These are phyloP conservation scores for Xylaria sp. DNA, from an alignment of 2,329 filamentous ascomycete genomes.

Conservation along the genomic window DNA sequence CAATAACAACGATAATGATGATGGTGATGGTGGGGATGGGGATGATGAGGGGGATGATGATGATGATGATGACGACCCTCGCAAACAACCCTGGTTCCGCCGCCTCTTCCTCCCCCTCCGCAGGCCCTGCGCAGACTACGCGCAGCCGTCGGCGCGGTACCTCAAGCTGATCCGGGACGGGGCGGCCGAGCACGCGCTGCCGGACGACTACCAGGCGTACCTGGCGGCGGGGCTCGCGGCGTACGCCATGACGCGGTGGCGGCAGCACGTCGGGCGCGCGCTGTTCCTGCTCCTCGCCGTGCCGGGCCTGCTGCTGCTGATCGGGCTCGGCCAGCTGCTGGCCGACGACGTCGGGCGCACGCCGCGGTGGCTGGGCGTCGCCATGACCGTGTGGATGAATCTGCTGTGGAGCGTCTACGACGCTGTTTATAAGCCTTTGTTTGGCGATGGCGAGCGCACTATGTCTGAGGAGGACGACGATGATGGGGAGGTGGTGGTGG, in stretches of 20 bases:
- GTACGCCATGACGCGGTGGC: conserved; percentile 73
- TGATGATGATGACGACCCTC: conserved; percentile 35
- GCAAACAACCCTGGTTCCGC: conserved; percentile 56
- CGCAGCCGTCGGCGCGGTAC: conserved; percentile 86
- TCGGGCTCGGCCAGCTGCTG: conserved; percentile 58
- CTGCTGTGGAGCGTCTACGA: conserved; percentile 74
- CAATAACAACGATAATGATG: background rate
- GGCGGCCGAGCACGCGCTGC: conserved; percentile 81
- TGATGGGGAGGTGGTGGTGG: too few relatives aligned
- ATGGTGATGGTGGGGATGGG: conserved; percentile 33
- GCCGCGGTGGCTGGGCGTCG: conserved; percentile 72
- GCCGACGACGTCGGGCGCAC: conserved; percentile 70
- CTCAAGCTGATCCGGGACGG: conserved; percentile 82
- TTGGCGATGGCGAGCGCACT: conserved; percentile 87
- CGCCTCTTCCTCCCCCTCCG: conserved; percentile 58
- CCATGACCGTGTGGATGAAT: conserved; percentile 58
- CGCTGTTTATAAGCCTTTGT: conserved; percentile 68
- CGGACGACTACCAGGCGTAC: conserved; percentile 79
- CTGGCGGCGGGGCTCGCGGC: conserved; percentile 72
- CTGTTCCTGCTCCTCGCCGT: conserved; percentile 70
- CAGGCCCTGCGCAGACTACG: conserved; percentile 75
- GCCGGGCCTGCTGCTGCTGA: conserved; percentile 63
- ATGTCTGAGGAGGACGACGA: conserved; percentile 38
- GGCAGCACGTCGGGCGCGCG: conserved; percentile 72
- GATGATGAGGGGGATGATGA: conserved; percentile 19